phyloP scores from a whole-genome alignment of 805 yeast genomes.

The Zygosaccharomyces lentus region DNA sequence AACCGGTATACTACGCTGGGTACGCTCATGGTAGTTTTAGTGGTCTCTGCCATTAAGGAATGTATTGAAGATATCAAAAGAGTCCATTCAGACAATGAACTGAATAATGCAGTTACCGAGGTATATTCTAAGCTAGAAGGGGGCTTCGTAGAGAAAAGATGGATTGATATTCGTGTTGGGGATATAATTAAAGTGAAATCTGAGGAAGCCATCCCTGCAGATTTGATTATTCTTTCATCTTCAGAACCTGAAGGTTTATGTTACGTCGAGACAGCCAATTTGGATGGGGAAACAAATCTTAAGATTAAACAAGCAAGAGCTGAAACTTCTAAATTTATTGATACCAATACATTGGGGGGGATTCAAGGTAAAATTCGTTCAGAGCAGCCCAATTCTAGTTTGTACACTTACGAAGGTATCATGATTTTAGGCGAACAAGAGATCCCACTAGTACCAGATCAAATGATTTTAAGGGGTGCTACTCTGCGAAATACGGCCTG shows the following conservation, averaged over 20 bases:
- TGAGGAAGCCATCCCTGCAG: conserved; percentile 94
- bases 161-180: conserved; percentile 90
- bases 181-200: conserved; percentile 80
- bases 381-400: conserved; percentile 90
- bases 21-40: conserved; percentile 75
- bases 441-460: conserved; percentile 83
- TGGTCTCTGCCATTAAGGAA: conserved; percentile 92
- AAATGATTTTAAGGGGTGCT: conserved; percentile 90
- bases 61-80: conserved; percentile 87
- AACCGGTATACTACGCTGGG: conserved; percentile 94
- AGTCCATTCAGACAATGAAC: conserved; percentile 79
- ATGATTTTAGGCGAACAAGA: conserved; percentile 49
- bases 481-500: conserved; percentile 90
- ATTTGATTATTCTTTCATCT: conserved; percentile 73
- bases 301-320: conserved; percentile 85
- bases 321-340: conserved; percentile 71
- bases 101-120: conserved; percentile 70
- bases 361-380: conserved; percentile 62
- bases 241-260: conserved; percentile 98
- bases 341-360: conserved; percentile 53
- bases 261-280: conserved; percentile 93
- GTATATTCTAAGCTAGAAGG: conserved; percentile 59
- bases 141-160: conserved; percentile 59
- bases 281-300: conserved; percentile 96
- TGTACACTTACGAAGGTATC: conserved; percentile 94